These are phyloP conservation scores for Corylus heterophylla DNA, from an alignment of 306 rosid genomes.

Conservation along the genomic window DNA sequence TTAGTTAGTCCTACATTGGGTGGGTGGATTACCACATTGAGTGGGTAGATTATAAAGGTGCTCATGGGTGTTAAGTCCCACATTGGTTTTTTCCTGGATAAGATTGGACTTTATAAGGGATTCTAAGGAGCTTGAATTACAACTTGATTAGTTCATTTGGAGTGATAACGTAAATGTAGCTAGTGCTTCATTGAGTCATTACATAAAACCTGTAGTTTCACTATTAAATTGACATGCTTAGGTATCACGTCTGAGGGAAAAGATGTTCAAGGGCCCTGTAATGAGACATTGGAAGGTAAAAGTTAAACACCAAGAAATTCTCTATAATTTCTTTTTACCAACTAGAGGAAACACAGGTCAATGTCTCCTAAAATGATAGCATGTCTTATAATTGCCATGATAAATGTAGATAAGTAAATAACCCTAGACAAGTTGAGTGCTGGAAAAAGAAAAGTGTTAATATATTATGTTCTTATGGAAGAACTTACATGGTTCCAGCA, in stretches of 20 bases:
- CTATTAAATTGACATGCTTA: background rate
- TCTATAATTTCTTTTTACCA: background rate
- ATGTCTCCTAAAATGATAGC: background rate
- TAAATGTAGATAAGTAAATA: background rate
- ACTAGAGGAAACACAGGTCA: background rate
- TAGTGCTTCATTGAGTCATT: too few relatives aligned
- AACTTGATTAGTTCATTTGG: too few relatives aligned
- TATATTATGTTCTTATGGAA: background rate
- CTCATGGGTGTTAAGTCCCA: too few relatives aligned
- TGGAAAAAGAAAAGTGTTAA: background rate
- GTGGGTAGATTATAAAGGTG: too few relatives aligned
- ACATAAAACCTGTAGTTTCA: background rate
- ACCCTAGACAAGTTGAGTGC: background rate
- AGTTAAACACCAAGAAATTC: background rate
- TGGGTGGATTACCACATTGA: too few relatives aligned
- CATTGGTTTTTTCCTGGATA: too few relatives aligned
- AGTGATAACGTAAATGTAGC: too few relatives aligned
- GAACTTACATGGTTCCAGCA: conserved; percentile 96
- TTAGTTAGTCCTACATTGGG: too few relatives aligned
- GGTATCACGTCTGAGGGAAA: background rate
- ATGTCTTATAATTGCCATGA: background rate
- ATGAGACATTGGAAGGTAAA: background rate
- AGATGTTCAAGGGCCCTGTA: background rate
- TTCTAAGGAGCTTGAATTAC: too few relatives aligned
- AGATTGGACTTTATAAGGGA: too few relatives aligned